These are phyloP conservation scores for Podila verticillata DNA, from an alignment of 192 early-diverging fungal genomes.

Conservation along the genomic window DNA sequence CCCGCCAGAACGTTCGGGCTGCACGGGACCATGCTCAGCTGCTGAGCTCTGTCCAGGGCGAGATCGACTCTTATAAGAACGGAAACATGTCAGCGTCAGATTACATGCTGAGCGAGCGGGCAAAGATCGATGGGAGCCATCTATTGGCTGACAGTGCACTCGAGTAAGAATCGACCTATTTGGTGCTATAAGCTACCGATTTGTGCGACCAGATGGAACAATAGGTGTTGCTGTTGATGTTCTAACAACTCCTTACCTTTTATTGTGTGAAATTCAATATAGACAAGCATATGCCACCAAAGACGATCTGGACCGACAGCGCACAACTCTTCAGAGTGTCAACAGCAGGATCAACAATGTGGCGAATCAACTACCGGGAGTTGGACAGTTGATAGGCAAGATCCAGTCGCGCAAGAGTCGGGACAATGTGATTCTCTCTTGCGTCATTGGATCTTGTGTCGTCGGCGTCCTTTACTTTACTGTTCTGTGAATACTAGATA, in stretches of 20 bases:
- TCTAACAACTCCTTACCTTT: neutral
- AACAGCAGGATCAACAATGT: constrained; percentile 64
- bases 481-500: neutral
- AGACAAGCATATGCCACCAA: constrained; percentile 82
- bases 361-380: constrained; percentile 69
- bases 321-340: constrained; percentile 62
- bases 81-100: constrained; percentile 58
- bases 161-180: constrained; percentile 61
- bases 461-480: constrained; percentile 50
- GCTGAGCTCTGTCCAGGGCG: constrained; percentile 68
- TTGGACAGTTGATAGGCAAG: constrained; percentile 75
- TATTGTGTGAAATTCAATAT: constrained; percentile 6
- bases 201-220: neutral
- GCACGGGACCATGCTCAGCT: constrained; percentile 77
- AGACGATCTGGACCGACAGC: constrained; percentile 71
- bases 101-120: constrained; percentile 75
- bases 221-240: too few species aligned
- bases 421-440: constrained; percentile 78
- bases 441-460: constrained; percentile 70
- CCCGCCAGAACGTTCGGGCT: constrained; percentile 69
- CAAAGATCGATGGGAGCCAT: constrained; percentile 76
- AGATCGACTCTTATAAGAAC: constrained; percentile 56
- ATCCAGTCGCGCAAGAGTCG: constrained; percentile 74
- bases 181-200: neutral
- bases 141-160: constrained; percentile 80